Percentiles rank a stretch among this genome's conserved stretches.
phyloP scores from a whole-genome alignment of 2,329 filamentous ascomycete species.

The Chaetomium sp. region DNA sequence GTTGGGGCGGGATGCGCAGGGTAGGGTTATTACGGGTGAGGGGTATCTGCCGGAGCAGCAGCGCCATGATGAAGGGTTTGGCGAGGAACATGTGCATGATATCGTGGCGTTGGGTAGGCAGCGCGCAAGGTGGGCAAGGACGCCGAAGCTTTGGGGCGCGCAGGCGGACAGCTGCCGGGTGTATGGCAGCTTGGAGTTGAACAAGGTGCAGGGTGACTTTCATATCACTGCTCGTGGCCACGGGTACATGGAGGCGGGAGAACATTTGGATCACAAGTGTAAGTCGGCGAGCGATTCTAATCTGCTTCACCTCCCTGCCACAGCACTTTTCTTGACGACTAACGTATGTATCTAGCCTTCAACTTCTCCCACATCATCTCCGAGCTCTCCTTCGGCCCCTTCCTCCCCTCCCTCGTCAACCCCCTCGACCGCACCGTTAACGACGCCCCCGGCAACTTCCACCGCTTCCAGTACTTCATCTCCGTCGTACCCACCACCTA shows the following conservation, averaged over 20 bases:
- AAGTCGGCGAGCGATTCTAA: slow-evolving; percentile 31
- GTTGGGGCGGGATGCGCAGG: slow-evolving; percentile 50
- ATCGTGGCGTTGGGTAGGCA: slow-evolving; percentile 66
- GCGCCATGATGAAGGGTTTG: slow-evolving; percentile 57
- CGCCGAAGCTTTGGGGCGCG: slow-evolving; percentile 55
- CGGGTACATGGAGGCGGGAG: slow-evolving; percentile 77
- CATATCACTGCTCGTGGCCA: slow-evolving; percentile 94
- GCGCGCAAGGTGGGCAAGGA: slow-evolving; percentile 66
- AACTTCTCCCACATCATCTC: slow-evolving; percentile 98
- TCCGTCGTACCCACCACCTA: slow-evolving; percentile 93
- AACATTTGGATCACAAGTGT: slow-evolving; percentile 77
- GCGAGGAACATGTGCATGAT: slow-evolving; percentile 83
- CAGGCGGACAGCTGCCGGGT: slow-evolving; percentile 73
- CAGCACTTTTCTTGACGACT: background rate
- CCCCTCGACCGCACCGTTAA: slow-evolving; percentile 89
- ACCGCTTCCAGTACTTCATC: slow-evolving; percentile 97
- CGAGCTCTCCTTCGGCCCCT: slow-evolving; percentile 94
- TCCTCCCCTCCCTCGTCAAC: slow-evolving; percentile 88
- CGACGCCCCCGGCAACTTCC: slow-evolving; percentile 67
- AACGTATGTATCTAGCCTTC: slow-evolving; percentile 53
- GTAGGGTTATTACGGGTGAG: slow-evolving; percentile 49
- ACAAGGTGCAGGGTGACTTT: slow-evolving; percentile 97
- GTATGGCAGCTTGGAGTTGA: slow-evolving; percentile 82
- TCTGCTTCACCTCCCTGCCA: background rate
- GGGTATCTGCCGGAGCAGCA: slow-evolving; percentile 35